A percentile compares a stretch with the other conserved stretches of the same genome.
These are phyloP conservation scores for Penicillium cataractarum DNA, from an alignment of 495 filamentous ascomycete species.

Conservation along the genomic window DNA sequence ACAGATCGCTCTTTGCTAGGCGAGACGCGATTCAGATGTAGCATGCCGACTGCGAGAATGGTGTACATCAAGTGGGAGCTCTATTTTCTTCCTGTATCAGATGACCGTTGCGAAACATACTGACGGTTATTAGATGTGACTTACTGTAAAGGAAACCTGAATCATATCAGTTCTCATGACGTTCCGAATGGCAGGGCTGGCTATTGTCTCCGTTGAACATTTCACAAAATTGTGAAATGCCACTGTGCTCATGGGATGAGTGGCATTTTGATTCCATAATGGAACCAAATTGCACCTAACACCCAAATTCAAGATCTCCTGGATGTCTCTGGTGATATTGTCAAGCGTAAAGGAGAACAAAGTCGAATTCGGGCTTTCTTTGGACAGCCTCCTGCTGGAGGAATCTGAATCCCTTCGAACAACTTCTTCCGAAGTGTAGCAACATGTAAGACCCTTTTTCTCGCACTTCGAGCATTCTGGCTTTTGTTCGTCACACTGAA, in stretches of 20 bases:
- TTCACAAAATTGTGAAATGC: constrained; percentile 40
- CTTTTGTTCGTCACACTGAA: constrained; percentile 39
- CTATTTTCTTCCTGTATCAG: constrained; percentile 20
- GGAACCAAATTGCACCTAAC: neutral
- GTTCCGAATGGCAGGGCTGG: constrained; percentile 30
- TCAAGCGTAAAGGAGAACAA: constrained; percentile 27
- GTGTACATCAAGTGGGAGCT: constrained; percentile 49
- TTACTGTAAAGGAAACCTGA: constrained; percentile 44
- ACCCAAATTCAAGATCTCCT: constrained; percentile 15
- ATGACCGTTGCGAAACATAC: neutral
- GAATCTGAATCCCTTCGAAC: neutral
- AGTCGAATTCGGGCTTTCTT: neutral
- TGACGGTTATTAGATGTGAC: neutral
- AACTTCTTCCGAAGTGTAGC: constrained; percentile 18
- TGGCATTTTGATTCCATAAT: neutral
- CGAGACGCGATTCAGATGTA: constrained; percentile 42
- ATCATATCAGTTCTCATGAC: constrained; percentile 46
- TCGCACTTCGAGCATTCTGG: constrained; percentile 35
- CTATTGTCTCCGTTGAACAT: constrained; percentile 34
- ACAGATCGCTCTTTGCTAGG: constrained; percentile 30
- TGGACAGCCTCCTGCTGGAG: neutral
- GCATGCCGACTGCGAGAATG: constrained; percentile 42
- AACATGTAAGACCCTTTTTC: constrained; percentile 25
- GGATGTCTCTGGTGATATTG: constrained; percentile 20
- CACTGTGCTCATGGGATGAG: constrained; percentile 21